Evolutionary conservation across 148 eudicot genomes (phyloP).

Genomic region (Spergularia marina): DNA sequence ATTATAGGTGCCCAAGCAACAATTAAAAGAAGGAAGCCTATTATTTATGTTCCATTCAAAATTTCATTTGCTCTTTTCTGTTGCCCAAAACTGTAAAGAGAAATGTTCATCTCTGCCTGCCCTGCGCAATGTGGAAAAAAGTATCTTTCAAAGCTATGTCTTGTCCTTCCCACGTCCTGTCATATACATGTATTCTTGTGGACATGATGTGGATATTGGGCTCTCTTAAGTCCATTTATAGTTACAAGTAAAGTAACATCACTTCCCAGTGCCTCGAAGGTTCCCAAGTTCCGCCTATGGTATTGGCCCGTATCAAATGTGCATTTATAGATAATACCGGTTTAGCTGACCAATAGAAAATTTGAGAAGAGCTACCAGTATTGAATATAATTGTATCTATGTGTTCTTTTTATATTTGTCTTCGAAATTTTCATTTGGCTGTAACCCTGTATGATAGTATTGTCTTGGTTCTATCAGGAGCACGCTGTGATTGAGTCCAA

Average conservation of each 20-base stretch:
- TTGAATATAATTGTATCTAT: not conserved
- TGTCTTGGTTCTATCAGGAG: constrained; percentile 48
- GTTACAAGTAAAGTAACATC: too few relatives aligned
- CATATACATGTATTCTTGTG: not conserved
- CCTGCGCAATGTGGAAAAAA: not conserved
- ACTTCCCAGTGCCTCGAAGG: too few relatives aligned
- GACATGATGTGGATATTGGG: not conserved
- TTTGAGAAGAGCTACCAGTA: not conserved
- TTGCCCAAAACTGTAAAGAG: not conserved
- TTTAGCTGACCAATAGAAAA: too few relatives aligned
- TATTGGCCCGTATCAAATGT: too few relatives aligned
- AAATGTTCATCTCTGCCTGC: not conserved
- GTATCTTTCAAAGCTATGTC: too few relatives aligned
- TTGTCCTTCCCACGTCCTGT: not conserved
- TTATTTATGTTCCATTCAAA: not conserved
- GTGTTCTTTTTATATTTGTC: not conserved
- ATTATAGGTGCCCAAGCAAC: not conserved
- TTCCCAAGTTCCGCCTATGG: too few relatives aligned
- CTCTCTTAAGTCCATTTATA: too few relatives aligned
- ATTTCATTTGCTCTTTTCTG: not conserved
- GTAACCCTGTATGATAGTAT: not conserved
- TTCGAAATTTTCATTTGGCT: not conserved
- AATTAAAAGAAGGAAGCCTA: constrained; percentile 4
- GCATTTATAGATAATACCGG: too few relatives aligned
- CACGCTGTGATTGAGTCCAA: constrained; percentile 92